Evolutionary conservation across 225 moss, liverwort and hornwort species (phyloP).

Genomic region (Anthoceros angustus): DNA sequence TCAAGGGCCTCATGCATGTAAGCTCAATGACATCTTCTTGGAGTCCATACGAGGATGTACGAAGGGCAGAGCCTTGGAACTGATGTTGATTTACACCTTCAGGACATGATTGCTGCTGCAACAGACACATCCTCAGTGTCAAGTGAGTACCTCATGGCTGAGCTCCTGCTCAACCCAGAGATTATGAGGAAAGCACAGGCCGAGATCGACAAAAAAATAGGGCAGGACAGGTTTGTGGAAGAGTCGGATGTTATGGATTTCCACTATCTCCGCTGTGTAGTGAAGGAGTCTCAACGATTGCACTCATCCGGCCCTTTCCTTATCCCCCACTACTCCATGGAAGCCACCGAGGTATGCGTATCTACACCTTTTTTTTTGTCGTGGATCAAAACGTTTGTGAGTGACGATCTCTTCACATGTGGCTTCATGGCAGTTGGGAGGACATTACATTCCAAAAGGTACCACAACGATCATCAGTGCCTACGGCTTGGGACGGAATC

Average conservation of each 20-base stretch:
- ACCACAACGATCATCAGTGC: conserved; percentile 30
- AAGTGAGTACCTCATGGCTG: conserved; percentile 17
- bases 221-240: conserved; percentile 23
- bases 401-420: not conserved
- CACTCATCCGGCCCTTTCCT: conserved; percentile 24
- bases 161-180: conserved; percentile 16
- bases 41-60: not conserved
- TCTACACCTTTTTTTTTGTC: not conserved
- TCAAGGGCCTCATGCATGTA: conserved; percentile 12
- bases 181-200: conserved; percentile 16
- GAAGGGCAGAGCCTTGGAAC: not conserved
- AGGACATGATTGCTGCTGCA: conserved; percentile 20
- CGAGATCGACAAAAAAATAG: conserved; percentile 20
- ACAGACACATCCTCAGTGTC: conserved; percentile 7
- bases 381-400: not conserved
- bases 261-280: conserved; percentile 25
- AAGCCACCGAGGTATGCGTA: not conserved
- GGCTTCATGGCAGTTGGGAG: conserved; percentile 7
- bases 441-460: conserved; percentile 12
- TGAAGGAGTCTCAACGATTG: conserved; percentile 42
- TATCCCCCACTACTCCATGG: conserved; percentile 10
- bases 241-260: conserved; percentile 33
- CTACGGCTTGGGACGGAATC: conserved; percentile 22
- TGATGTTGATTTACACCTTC: not conserved
- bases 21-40: not conserved